Base-by-base conservation (phyloP, 129 eudicot species). In the Flaveria linearis region DNA sequence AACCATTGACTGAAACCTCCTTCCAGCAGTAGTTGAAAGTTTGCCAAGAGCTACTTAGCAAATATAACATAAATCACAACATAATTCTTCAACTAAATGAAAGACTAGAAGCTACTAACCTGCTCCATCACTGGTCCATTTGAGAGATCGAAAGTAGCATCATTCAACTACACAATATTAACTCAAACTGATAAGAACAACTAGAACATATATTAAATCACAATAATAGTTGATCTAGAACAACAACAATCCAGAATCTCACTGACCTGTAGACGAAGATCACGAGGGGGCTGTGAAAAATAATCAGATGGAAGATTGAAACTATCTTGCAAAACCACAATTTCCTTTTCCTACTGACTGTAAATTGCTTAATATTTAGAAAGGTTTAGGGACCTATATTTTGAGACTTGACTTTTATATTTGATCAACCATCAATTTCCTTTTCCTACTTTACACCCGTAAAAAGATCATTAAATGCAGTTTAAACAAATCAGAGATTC, bases 91-190 rank as follows among this genome's bases (percentile, higher is more conserved):
- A 61, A 62, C 5, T 20, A 69, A 49, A 5, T 41, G 28, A 41
- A 41, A 28, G 71, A 70, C 45, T 9, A 36, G 49, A 43, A 74
- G 42, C 30, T 23, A 68, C 86, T 86, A 74, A 95, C 99, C 97
- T 91, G 94, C 49, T 89, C 90, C 41, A 86, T 77, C 56, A 89
- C 94, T 1, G 88, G 83, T 23, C 99, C 99, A 62, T 87, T 91
- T 4, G 99, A 91, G 77, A 95, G 99, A 83, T 91, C 97, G 51
- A 95, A 95, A 45, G 99, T 97, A 18, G 99, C 97, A 87, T 95
- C 99, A 84, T 95, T 95, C 45, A 95, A 86, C 99, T 95, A 72
- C 89, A 86, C 52, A 61, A 75, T 53, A 61, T 63, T 43, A 26
- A 70, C 76, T 28, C 76, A 68, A 57, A 60, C 22, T 30, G 33